phyloP scores from a whole-genome alignment of 2,329 filamentous ascomycete genomes.

The Fusarium chaquense region DNA sequence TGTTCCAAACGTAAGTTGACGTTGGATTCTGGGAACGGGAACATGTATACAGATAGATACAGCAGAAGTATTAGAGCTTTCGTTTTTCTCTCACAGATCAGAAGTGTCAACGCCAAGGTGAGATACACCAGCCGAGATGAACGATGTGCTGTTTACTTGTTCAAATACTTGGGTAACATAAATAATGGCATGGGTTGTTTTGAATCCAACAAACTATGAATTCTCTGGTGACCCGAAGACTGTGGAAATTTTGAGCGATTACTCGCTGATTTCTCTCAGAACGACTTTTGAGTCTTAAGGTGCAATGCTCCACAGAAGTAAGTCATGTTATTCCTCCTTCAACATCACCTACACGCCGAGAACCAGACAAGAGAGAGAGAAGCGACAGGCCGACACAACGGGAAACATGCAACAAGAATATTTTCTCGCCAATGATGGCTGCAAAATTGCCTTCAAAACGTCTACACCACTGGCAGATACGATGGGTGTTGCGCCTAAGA shows the following conservation, averaged over 20 bases:
- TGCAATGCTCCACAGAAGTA: conserved; percentile 9
- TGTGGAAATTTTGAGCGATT: background rate
- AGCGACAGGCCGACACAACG: background rate
- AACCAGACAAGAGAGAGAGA: background rate
- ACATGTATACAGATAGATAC: background rate
- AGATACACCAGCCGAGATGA: background rate
- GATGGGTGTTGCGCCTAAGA: conserved; percentile 9
- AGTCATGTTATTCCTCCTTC: background rate
- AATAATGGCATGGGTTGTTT: background rate
- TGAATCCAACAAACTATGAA: background rate
- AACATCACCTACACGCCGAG: background rate
- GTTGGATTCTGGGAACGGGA: background rate
- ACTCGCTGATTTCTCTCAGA: background rate
- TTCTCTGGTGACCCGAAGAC: background rate
- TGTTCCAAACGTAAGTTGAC: background rate
- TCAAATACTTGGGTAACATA: background rate
- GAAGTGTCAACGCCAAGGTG: background rate
- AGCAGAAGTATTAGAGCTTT: background rate
- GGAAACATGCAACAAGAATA: conserved; percentile 36
- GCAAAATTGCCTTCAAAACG: conserved; percentile 42
- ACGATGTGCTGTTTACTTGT: background rate
- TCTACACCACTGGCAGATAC: conserved; percentile 36
- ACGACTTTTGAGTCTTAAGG: background rate
- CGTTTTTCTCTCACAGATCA: background rate
- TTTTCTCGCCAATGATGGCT: conserved; percentile 43